phyloP scores from a whole-genome alignment of 2,329 filamentous ascomycete genomes.

The Xylariales sp. region DNA sequence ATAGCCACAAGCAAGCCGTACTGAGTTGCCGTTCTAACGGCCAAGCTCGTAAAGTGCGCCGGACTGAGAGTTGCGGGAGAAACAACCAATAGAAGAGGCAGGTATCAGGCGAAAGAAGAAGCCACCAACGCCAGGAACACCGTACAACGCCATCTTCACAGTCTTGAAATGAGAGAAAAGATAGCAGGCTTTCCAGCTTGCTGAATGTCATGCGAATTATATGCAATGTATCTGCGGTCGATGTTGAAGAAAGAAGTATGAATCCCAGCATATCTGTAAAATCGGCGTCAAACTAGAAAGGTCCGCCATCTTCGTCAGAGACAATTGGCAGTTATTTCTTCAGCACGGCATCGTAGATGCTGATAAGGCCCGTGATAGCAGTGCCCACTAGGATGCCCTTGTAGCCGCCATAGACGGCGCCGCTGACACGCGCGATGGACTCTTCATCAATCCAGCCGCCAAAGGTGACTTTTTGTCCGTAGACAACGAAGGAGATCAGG shows the following conservation, averaged over 20 bases:
- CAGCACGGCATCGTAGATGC: slow-evolving; percentile 73
- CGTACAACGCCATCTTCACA: slow-evolving; percentile 18
- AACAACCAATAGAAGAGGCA: slow-evolving; percentile 11
- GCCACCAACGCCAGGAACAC: slow-evolving; percentile 21
- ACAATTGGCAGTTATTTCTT: slow-evolving; percentile 57
- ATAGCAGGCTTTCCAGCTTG: background rate
- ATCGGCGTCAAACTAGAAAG: no score
- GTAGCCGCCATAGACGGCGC: slow-evolving; percentile 66
- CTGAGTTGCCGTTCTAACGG: no score
- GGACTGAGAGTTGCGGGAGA: background rate
- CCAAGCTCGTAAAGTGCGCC: no score
- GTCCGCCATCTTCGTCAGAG: no score
- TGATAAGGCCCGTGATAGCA: slow-evolving; percentile 62
- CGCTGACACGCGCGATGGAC: slow-evolving; percentile 59
- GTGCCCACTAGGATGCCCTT: slow-evolving; percentile 64
- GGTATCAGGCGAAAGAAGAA: slow-evolving; percentile 20
- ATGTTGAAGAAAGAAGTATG: no score
- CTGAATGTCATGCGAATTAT: background rate
- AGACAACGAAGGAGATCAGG: slow-evolving; percentile 75
- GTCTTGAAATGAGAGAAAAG: slow-evolving; percentile 8
- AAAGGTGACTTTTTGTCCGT: slow-evolving; percentile 61
- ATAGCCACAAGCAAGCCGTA: no score
- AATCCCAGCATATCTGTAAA: no score
- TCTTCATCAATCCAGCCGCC: slow-evolving; percentile 56
- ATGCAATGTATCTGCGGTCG: background rate